Conservation (phyloP, 306 rosid species). For the Carpinus fangiana region DNA sequence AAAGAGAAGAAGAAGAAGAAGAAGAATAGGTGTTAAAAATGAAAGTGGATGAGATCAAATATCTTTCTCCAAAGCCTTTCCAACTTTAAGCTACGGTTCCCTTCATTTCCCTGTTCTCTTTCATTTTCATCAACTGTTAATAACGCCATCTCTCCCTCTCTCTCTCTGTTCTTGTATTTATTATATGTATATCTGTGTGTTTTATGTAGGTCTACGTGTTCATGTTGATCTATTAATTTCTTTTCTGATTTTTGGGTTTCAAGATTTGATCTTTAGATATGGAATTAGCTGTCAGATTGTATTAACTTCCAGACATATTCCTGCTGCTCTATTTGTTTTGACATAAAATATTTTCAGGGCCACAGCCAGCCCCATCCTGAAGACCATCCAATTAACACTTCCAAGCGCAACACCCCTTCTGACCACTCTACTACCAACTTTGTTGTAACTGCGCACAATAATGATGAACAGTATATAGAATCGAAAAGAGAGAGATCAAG, state of each 20-base stretch:
- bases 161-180: background rate
- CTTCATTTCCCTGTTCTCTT: background rate
- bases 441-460: too few species aligned
- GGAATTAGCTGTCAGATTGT: background rate
- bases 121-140: conserved; percentile 28
- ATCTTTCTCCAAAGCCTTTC: background rate
- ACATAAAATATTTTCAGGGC: conserved; percentile 52
- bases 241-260: conserved; percentile 4
- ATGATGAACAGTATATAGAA: too few species aligned
- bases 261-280: conserved; percentile 17
- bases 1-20: background rate
- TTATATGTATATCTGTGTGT: background rate
- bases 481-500: too few species aligned
- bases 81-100: background rate
- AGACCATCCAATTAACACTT: conserved; percentile 34
- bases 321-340: conserved; percentile 19
- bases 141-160: conserved; percentile 1
- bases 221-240: conserved; percentile 1
- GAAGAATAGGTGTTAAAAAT: conserved; percentile 26
- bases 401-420: conserved; percentile 56
- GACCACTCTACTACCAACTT: conserved; percentile 45
- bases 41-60: background rate
- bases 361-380: conserved; percentile 70
- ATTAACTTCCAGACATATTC: background rate
- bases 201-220: background rate